A percentile compares a stretch with the other conserved stretches of the same genome.
phyloP scores from a whole-genome alignment of 2,329 filamentous ascomycete species.

The Aspergillus felis region DNA sequence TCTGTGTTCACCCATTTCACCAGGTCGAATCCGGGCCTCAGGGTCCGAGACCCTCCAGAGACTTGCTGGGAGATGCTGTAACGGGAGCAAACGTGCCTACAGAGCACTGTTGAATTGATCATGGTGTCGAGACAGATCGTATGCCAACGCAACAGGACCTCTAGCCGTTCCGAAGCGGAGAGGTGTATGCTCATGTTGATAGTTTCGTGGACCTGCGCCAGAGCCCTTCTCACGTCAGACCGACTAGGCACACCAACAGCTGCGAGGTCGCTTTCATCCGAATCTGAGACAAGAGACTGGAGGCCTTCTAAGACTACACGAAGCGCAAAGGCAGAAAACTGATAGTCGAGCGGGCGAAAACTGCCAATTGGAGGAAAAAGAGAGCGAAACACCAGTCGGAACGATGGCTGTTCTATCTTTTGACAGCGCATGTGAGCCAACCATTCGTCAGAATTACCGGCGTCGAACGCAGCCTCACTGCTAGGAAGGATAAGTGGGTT shows the following conservation, averaged over 20 bases:
- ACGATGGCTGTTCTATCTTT: slow-evolving; percentile 31
- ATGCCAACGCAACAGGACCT: slow-evolving; percentile 44
- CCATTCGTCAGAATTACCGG: slow-evolving; percentile 41
- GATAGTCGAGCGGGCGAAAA: slow-evolving; percentile 26
- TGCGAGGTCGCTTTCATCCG: slow-evolving; percentile 33
- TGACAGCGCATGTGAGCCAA: slow-evolving; percentile 32
- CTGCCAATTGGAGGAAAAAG: slow-evolving; percentile 35
- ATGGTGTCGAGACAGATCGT: slow-evolving; percentile 43
- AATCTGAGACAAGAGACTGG: slow-evolving; percentile 42
- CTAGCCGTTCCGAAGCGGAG: slow-evolving; percentile 35
- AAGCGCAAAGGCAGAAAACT: slow-evolving; percentile 39
- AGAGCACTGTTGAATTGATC: slow-evolving; percentile 40
- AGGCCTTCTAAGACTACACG: slow-evolving; percentile 44
- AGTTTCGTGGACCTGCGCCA: slow-evolving; percentile 39
- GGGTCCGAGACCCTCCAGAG: slow-evolving; percentile 27
- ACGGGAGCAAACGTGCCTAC: slow-evolving; percentile 36
- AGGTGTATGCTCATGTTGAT: slow-evolving; percentile 37
- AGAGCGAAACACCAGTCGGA: slow-evolving; percentile 39
- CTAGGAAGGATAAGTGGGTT: slow-evolving; percentile 41
- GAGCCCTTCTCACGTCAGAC: slow-evolving; percentile 36
- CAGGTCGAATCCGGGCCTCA: slow-evolving; percentile 33
- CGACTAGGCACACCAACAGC: slow-evolving; percentile 39
- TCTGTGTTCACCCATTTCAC: slow-evolving; percentile 36
- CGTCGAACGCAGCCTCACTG: slow-evolving; percentile 40
- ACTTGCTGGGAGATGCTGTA: slow-evolving; percentile 40